These are phyloP conservation scores for Paramecium primaurelia DNA, from an alignment of 73 alveolate species.

Conservation along the genomic window DNA sequence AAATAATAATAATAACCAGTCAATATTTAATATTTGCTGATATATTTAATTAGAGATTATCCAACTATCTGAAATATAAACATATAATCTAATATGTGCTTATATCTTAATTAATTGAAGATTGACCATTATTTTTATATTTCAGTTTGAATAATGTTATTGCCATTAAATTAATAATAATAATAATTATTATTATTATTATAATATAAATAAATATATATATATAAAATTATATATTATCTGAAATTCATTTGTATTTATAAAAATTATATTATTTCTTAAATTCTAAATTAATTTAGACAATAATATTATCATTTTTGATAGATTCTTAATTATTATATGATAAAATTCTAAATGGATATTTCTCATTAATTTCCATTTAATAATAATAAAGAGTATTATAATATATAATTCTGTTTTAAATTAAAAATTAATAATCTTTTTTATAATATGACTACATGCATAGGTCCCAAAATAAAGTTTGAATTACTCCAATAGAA, in stretches of 20 bases:
- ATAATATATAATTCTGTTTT: background rate
- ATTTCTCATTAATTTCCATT: background rate
- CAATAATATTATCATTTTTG: too few relatives aligned
- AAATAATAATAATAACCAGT: background rate
- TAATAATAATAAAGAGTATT: background rate
- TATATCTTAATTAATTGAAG: background rate
- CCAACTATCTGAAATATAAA: background rate
- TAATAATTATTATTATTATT: too few relatives aligned
- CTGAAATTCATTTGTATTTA: too few relatives aligned
- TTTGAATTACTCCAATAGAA: background rate
- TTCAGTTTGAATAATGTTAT: background rate
- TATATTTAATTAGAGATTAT: background rate
- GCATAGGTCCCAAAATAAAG: background rate
- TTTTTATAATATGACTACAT: background rate
- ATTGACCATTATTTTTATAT: background rate
- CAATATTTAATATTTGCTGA: background rate
- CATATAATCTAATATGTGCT: background rate
- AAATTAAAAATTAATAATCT: background rate
- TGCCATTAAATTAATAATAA: background rate
- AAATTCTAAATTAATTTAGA: background rate
- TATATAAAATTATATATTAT: too few relatives aligned
- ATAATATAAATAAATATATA: too few relatives aligned
- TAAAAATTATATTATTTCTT: background rate
- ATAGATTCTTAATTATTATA: background rate
- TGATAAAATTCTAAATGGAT: background rate